Evolutionary conservation across 163 green algal genomes (phyloP), one percentile per base, ranked within the genome.

Genomic region (Prototheca wickerhamii): DNA sequence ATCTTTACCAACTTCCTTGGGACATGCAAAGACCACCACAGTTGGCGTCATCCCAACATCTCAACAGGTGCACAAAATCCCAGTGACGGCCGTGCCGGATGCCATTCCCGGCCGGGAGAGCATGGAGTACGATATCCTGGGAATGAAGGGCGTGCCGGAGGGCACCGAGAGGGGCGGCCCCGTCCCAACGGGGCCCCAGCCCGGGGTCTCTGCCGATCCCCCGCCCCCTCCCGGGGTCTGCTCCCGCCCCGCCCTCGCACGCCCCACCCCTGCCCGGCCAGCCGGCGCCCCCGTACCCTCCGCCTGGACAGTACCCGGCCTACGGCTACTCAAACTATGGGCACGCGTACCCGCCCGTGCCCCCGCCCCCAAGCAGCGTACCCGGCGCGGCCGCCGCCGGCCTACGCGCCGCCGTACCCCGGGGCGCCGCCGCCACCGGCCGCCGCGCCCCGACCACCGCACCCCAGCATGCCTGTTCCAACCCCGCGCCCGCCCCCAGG

Each of bases 71-170:
- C 87, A 95, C 68, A 93, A 89, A 58, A 57, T 85, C 4, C 80
- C 71, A 30, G 35, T 91, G 2, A 80, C 64, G 21, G 91, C 86
- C 30, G 84, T 96, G 25, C 89, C 89, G 1, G 78, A 72, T 30
- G 77, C 88, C 0, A 84, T 86, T 58, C 65, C 74, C 5, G 89
- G 83, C 1, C 68, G 86, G 18, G 79, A 91, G 4, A 82, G 69
- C 28, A 80, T 86, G 33, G 83, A 87, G 2, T 72, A 86, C 43
- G 89, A 96, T 53, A 93, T 96, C 25, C 95, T 95, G 79, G 89
- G 89, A 34, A 95, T 95, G 85, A 75, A 84, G 8, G 89, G 89
- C 1, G 76, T 96, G 15, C 89, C 88, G 0, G 65, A 80, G 4
- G 86, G 82, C 21, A 76, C 84, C 46, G 60, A 71, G 15, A 71